These are phyloP conservation scores for Nakaseomyces delphensis DNA, from an alignment of 1,139 yeast species.

Conservation along the genomic window DNA sequence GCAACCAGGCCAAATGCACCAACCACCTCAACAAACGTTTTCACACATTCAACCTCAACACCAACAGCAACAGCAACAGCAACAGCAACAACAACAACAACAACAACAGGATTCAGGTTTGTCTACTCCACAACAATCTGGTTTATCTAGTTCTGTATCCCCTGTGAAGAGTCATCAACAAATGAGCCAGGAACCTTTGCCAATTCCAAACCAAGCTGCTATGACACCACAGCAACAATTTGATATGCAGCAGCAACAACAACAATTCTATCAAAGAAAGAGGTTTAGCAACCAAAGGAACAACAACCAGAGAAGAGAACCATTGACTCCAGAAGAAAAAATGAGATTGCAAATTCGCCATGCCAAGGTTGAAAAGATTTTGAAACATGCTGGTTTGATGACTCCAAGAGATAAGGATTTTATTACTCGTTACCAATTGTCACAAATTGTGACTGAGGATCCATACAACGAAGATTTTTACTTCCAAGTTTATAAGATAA, in stretches of 20 bases:
- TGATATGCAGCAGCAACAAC: conserved; percentile 10
- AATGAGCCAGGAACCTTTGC: conserved; percentile 8
- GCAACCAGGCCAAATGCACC: conserved; percentile 7
- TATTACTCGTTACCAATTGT: conserved; percentile 85
- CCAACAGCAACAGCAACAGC: conserved; percentile 7
- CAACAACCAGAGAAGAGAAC: conserved; percentile 25
- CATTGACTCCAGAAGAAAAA: conserved; percentile 44
- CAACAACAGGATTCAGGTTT: conserved; percentile 4
- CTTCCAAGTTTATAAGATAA: conserved; percentile 84
- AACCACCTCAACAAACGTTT: conserved; percentile 8
- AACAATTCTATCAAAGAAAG: conserved; percentile 6
- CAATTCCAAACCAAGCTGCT: conserved; percentile 17
- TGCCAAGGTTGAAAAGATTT: conserved; percentile 68
- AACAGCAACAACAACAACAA: conserved; percentile 6
- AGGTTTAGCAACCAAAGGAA: conserved; percentile 8
- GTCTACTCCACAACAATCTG: conserved; percentile 5
- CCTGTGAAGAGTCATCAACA: conserved; percentile 2
- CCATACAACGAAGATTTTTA: conserved; percentile 96
- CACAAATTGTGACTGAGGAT: conserved; percentile 94
- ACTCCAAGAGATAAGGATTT: conserved; percentile 94
- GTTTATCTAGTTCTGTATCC: neutral
- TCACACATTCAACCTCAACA: conserved; percentile 1
- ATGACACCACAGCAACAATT: conserved; percentile 14
- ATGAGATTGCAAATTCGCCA: conserved; percentile 59
- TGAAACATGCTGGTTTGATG: conserved; percentile 88